A percentile compares a stretch with the other conserved stretches of the same genome.
These are phyloP conservation scores for Lactarius sanguifluus DNA, from an alignment of 768 basidiomycete genomes.

Conservation along the genomic window DNA sequence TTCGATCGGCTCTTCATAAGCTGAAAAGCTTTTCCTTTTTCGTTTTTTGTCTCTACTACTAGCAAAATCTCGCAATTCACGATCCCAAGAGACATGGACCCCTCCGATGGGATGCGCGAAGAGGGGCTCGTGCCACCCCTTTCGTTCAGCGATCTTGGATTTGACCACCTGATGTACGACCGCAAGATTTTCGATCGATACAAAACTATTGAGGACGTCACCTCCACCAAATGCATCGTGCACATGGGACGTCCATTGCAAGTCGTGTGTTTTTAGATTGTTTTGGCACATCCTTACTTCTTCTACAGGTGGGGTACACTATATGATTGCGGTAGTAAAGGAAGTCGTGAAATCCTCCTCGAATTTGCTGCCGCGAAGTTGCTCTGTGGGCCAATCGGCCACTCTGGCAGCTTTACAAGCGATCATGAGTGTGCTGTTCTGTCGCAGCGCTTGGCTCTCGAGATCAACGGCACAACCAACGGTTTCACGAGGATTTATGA, in stretches of 20 bases:
- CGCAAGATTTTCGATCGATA: background rate
- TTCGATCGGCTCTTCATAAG: background rate
- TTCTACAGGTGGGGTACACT: background rate
- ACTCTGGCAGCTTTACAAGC: rapidly evolving
- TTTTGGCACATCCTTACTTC: background rate
- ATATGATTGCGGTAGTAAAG: no score
- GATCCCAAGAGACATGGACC: background rate
- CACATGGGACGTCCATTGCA: background rate
- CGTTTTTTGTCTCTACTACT: background rate
- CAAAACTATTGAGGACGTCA: background rate
- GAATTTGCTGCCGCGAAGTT: background rate
- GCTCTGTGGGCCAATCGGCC: background rate
- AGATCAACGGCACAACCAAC: background rate
- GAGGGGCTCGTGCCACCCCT: no score
- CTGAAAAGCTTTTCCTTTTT: background rate
- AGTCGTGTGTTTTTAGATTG: background rate
- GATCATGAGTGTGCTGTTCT: background rate
- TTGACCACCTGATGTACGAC: conserved; percentile 1
- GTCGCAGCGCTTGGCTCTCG: background rate
- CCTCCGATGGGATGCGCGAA: no score
- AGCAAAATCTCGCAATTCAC: background rate
- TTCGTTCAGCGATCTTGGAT: background rate
- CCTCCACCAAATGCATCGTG: background rate
- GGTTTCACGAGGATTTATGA: background rate
- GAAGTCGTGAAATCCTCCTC: no score